phyloP scores from a whole-genome alignment of 164 flowering plant species.

The Tetrastigma voinierianum region DNA sequence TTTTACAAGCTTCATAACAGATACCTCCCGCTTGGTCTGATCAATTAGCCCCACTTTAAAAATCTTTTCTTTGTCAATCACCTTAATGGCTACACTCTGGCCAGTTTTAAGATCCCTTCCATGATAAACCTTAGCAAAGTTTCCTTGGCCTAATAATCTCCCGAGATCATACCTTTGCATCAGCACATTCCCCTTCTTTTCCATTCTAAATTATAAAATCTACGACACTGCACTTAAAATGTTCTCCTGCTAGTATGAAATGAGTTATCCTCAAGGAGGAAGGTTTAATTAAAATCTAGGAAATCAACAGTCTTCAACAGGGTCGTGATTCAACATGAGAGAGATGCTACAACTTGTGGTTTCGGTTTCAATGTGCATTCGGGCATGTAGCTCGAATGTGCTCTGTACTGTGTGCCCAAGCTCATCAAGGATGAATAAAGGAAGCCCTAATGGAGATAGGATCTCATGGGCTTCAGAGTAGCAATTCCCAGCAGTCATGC shows the following conservation, averaged over 20 bases:
- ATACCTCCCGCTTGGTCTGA: conserved; percentile 52
- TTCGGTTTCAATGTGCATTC: conserved; percentile 5
- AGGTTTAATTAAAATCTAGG: conserved; percentile 9
- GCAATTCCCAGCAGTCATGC: conserved; percentile 8
- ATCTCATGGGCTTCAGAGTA: conserved; percentile 3
- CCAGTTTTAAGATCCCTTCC: conserved; percentile 33
- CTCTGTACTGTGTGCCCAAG: conserved; percentile 5
- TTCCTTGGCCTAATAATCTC: conserved; percentile 54
- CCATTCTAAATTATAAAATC: conserved; percentile 24
- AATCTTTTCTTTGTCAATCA: conserved; percentile 56
- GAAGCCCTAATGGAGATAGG: conserved; percentile 1
- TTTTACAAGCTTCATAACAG: conserved; percentile 42
- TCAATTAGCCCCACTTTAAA: conserved; percentile 41
- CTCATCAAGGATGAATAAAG: conserved; percentile 11
- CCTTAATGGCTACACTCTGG: conserved; percentile 55
- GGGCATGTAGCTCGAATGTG: conserved; percentile 5
- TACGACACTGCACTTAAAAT: conserved; percentile 4
- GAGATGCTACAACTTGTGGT: conserved; percentile 1
- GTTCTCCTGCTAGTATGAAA: conserved; percentile 1
- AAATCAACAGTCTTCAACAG: conserved; percentile 31
- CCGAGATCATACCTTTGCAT: conserved; percentile 50
- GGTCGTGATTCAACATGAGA: conserved; percentile 18
- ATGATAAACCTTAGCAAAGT: conserved; percentile 54
- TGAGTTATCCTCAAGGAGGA: not conserved
- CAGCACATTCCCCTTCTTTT: conserved; percentile 34